Percentiles rank a stretch among this genome's conserved stretches.
Evolutionary conservation across 2,329 filamentous ascomycete genomes (phyloP).

Genomic region (Zasmidium citrigriseum): DNA sequence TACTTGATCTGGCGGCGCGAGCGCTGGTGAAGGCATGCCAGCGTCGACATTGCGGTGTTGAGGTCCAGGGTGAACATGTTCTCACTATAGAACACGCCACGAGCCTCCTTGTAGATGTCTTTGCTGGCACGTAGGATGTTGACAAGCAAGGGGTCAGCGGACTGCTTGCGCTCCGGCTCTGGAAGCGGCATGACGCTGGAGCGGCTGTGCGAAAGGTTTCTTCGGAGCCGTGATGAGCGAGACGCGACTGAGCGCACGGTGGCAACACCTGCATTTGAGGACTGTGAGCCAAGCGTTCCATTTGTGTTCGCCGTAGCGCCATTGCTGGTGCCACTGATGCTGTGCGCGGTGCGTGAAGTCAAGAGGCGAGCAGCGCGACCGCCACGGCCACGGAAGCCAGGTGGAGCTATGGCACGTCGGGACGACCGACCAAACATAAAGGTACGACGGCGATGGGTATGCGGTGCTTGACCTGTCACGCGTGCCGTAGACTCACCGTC

Average conservation of each 20-base stretch:
- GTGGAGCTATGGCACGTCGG: no score
- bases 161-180: constrained; percentile 26
- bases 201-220: not conserved
- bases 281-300: not conserved
- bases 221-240: constrained; percentile 1
- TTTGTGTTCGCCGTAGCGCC: no score
- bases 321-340: no score
- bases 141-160: constrained; percentile 39
- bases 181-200: not conserved
- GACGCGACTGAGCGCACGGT: constrained; percentile 3
- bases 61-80: constrained; percentile 44
- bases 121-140: constrained; percentile 42
- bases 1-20: constrained; percentile 45
- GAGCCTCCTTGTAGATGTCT: constrained; percentile 43
- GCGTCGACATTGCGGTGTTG: constrained; percentile 39
- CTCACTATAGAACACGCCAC: constrained; percentile 42
- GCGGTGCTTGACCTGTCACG: not conserved
- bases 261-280: not conserved
- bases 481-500: not conserved
- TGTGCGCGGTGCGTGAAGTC: no score
- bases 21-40: constrained; percentile 45
- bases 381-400: no score
- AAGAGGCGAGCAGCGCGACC: no score
- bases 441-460: no score
- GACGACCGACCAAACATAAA: no score